Base-by-base conservation (phyloP, 75 land plant genomes). In the Ceratopteris richardii region DNA sequence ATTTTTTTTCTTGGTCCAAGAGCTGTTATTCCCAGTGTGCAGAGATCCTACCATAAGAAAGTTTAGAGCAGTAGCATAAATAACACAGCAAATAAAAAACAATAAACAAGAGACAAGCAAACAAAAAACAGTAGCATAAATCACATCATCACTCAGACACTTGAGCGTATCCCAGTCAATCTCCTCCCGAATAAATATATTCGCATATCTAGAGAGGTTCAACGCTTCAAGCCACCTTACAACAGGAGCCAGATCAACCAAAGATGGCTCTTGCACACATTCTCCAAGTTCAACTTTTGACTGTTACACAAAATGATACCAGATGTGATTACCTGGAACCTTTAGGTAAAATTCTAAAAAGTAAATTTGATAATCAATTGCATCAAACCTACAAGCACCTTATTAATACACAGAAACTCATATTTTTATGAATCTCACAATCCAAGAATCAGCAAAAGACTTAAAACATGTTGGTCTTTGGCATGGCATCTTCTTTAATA, bases 1-100 rank as follows among this genome's bases (percentile, higher is more conserved):
- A 93, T 93, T 66, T 86, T 93, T 73, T 76, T 93, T 66, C 96
- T 73, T 12, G 98, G 90, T 47, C 98, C 98, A 71, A 93, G 74
- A 30, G 96, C 67, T 44, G 75, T 62, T 31, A 93, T 60, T 29
- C 96, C 98, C 30, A 93, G 72, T 27, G 41, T 75, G 7, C 62
- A 24, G 14, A 93, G 69, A 69, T 93, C 96, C 96, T 93, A 77
- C 18, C 70, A 73, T 19, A 57, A 23, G 19, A 23, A 53, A 51
- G 26, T n/a, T n/a, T n/a, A n/a, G n/a, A n/a, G n/a, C n/a, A n/a
- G n/a, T 48, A 18, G 36, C 31, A 39, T 13, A 21, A n/a, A 61
- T 4, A 54, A 61, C n/a, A 46, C 42, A 40, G n/a, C 42, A 40
- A 14, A 9, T 40, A 14, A 40, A 40, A 14, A 40, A 40, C 14